Percentiles rank a stretch among this genome's conserved stretches.
phyloP scores from a whole-genome alignment of 306 rosid genomes.

The Casuarina cunninghamiana region DNA sequence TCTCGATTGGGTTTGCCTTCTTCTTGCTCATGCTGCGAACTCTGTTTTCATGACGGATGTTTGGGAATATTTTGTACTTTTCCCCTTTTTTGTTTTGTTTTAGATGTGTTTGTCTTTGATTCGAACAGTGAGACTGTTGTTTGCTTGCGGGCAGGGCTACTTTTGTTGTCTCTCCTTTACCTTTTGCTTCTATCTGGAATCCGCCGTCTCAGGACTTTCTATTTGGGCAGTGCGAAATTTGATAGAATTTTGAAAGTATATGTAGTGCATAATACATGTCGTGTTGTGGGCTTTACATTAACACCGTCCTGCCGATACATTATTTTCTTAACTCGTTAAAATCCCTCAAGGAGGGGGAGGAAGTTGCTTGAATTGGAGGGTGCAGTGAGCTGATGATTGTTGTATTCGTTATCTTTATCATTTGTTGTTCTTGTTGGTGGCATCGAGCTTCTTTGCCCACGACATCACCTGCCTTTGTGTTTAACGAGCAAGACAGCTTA shows the following conservation, averaged over 20 bases:
- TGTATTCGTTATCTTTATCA: not conserved
- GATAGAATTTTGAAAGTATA: not conserved
- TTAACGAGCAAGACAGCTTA: not conserved
- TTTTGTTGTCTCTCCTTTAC: no score
- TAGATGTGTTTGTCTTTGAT: not conserved
- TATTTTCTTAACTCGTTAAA: not conserved
- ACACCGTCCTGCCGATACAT: not conserved
- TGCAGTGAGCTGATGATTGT: not conserved
- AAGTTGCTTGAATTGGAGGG: not conserved
- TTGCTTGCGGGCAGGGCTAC: not conserved
- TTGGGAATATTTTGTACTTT: not conserved
- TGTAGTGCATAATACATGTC: not conserved
- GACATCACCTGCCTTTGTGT: not conserved
- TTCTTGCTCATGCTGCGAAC: not conserved
- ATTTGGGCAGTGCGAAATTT: not conserved
- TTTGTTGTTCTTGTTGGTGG: not conserved
- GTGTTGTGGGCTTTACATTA: not conserved
- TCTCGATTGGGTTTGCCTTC: not conserved
- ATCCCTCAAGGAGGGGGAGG: not conserved
- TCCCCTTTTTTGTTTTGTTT: not conserved
- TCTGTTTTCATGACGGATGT: not conserved
- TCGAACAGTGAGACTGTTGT: not conserved
- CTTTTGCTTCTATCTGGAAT: not conserved
- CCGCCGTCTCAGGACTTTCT: not conserved
- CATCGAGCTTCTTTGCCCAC: not conserved